These are phyloP conservation scores for Alternaria sp. DNA, from an alignment of 2,329 filamentous ascomycete species.

Conservation along the genomic window DNA sequence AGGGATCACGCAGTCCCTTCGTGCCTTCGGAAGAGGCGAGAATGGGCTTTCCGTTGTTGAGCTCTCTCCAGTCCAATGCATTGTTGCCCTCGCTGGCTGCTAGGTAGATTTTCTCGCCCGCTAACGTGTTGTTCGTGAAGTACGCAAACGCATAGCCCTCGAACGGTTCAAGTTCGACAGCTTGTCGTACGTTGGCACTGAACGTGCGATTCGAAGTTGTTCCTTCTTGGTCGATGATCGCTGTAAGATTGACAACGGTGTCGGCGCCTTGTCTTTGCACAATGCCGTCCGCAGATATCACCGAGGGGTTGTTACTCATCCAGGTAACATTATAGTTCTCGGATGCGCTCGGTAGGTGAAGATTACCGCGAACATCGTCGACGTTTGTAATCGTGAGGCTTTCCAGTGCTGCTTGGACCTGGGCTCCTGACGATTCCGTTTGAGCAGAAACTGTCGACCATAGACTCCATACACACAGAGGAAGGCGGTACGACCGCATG, in stretches of 20 bases:
- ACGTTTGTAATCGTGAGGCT: slow-evolving; percentile 41
- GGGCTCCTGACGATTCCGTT: not conserved
- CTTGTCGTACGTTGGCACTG: slow-evolving; percentile 48
- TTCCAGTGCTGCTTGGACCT: slow-evolving; percentile 21
- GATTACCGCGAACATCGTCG: slow-evolving; percentile 52
- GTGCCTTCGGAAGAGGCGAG: slow-evolving; percentile 59
- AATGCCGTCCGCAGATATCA: slow-evolving; percentile 49
- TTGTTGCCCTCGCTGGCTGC: slow-evolving; percentile 63
- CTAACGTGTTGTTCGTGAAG: slow-evolving; percentile 57
- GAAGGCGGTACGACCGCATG: slow-evolving; percentile 16
- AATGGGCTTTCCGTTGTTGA: slow-evolving; percentile 59
- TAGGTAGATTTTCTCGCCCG: slow-evolving; percentile 63
- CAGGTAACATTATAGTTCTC: slow-evolving; percentile 48
- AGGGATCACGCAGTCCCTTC: slow-evolving; percentile 61
- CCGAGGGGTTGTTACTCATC: slow-evolving; percentile 45
- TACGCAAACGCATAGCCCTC: slow-evolving; percentile 63
- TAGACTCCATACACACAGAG: slow-evolving; percentile 13
- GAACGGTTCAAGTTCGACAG: slow-evolving; percentile 43
- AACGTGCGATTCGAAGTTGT: slow-evolving; percentile 39
- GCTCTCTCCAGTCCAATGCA: slow-evolving; percentile 60
- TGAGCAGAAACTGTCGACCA: slow-evolving; percentile 13
- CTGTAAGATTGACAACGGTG: slow-evolving; percentile 47
- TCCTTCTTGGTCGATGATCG: slow-evolving; percentile 40
- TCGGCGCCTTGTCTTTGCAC: slow-evolving; percentile 47
- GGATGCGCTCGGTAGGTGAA: slow-evolving; percentile 45